Base-by-base conservation (phyloP, 2,329 filamentous ascomycete species). In the Metarhizium rileyi region DNA sequence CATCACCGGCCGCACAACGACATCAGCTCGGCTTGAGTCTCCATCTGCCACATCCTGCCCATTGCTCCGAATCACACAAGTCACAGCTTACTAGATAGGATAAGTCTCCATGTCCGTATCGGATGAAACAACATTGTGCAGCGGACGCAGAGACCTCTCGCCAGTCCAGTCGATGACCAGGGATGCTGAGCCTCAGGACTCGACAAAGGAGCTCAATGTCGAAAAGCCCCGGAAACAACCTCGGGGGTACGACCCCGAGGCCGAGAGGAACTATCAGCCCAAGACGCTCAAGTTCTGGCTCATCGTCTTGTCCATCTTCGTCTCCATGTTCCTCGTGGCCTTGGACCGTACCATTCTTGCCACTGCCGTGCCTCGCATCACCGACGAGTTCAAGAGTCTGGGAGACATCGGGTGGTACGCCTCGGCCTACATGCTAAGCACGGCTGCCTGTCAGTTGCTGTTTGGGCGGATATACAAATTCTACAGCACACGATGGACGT, bases 331-430 rank as follows among this genome's bases (percentile, higher is more conserved):
- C 54, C 67, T 80, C 27, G 75, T 81, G 23, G 77, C 77, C n/a
- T 68, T 81, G 10, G 52, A 80, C 69, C 38, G 77, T 25, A 78
- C 76, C n/a, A 79, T 80, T 54, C 67, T 80, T 44, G 70, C 75
- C 5, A 79, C 76, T 2, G 76, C 76, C 10, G 71, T 77, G 23
- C 76, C 76, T 2, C 63, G 67, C 30, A 80, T 80, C 58, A 77
- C 75, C n/a, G 69, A 77, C 55, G 74, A 78, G 20, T 80, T 80
- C 59, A 65, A 76, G 44, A 76, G 76, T 47, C 63, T 82, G 2
- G 73, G 74, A 2, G 80, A 84, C 53, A 77, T 83, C 50, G 78
- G 78, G 47, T 84, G 80, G 80, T 83, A 83, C 60, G 78, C 76
- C 5, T 78, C 76, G 35, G 73, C 77, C 1, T 81, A 81, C 59